Evolutionary conservation across 345 rosid species (phyloP), one percentile per base, ranked within the genome.

Genomic region (Eutrema japonicum): DNA sequence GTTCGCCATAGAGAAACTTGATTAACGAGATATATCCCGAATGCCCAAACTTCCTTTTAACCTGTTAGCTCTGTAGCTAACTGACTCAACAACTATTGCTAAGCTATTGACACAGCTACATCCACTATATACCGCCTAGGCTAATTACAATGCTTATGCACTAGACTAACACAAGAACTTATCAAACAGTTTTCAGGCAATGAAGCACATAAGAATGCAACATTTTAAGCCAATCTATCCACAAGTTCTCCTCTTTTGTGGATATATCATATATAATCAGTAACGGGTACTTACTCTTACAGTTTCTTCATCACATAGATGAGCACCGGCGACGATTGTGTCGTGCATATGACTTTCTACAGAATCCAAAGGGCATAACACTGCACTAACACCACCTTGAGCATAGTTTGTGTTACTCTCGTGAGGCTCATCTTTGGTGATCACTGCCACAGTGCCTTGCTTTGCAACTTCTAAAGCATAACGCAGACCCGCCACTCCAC

Each of bases 371-470:
- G 96, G 93, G 57, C 96, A 95, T 72, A 95, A 73, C 30, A 92
- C 99, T 1, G 99, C 99, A 75, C 97, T 95, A 71, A 92, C 97
- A 61, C 99, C 99, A 18, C 97, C 99, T 83, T 92, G 97, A 42
- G 97, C 97, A 83, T 95, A 95, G 83, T 87, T 92, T 56, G 99
- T 95, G 84, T 88, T 92, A 83, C 99, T 86, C 83, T 91, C 96
- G 65, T 95, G 96, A 76, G 96, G 97, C 83, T 95, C 97, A 5
- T 92, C 99, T 85, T 92, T 92, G 8, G 97, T 95, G 49, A 92
- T 92, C 62, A 95, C 89, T 0, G 97, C 97, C 26, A 92, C 99
- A 10, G 96, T 81, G 68, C 99, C 99, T 76, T 80, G 82, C 74
- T 89, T 88, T 43, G 99, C 93, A 77, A 94, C 97, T 75, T 94